phyloP scores from a whole-genome alignment of 108 stramenopile species.

The Epipyxis sp. region DNA sequence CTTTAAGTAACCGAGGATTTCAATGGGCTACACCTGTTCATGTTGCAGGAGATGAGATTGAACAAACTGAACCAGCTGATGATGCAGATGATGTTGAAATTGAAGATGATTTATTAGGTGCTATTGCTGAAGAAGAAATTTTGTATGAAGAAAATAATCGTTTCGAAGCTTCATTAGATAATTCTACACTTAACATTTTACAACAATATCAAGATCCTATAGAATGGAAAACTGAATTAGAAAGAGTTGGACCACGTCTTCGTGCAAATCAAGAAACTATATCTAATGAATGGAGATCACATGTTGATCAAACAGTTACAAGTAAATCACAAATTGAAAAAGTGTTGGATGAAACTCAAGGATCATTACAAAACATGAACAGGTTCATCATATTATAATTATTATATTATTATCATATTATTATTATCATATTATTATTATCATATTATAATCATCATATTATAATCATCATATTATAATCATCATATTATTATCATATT shows the following conservation, averaged over 20 bases:
- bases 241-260: slow-evolving; percentile 58
- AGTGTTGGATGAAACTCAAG: slow-evolving; percentile 15
- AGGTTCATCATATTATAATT: too few species aligned
- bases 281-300: slow-evolving; percentile 61
- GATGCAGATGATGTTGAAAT: slow-evolving; percentile 13
- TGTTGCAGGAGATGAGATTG: slow-evolving; percentile 15
- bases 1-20: slow-evolving; percentile 42
- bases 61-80: neutral
- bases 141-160: slow-evolving; percentile 38
- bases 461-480: too few species aligned
- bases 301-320: slow-evolving; percentile 53
- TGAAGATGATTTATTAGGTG: slow-evolving; percentile 44
- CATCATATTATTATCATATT: too few species aligned
- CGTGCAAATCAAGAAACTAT: neutral
- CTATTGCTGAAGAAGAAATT: slow-evolving; percentile 55
- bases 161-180: slow-evolving; percentile 30
- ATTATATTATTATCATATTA: too few species aligned
- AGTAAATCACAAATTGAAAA: slow-evolving; percentile 32
- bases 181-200: slow-evolving; percentile 43
- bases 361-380: slow-evolving; percentile 7
- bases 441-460: too few species aligned
- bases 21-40: slow-evolving; percentile 41
- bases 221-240: slow-evolving; percentile 62
- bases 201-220: slow-evolving; percentile 50
- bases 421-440: too few species aligned